Percentiles rank a stretch among this genome's conserved stretches.
Conservation (phyloP, 331 rosid genomes). For the Quercus lobata region DNA sequence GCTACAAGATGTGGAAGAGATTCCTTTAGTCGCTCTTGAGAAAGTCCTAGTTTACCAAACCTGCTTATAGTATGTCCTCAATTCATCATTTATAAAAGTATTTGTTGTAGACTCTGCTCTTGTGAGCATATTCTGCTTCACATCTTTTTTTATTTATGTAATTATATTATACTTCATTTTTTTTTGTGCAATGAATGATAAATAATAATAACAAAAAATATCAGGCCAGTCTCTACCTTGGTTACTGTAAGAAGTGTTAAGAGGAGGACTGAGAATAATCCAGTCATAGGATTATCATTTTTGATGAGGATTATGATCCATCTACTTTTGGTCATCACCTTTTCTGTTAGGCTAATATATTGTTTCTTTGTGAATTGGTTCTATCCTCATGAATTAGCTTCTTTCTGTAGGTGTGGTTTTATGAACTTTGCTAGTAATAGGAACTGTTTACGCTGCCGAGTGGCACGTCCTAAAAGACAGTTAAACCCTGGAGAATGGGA, state of each 20-base stretch:
- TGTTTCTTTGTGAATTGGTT: not conserved
- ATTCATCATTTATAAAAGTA: not conserved
- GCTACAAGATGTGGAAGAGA: not conserved
- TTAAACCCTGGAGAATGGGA: constrained; percentile 68
- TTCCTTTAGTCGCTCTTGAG: not conserved
- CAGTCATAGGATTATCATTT: not conserved
- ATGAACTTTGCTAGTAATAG: constrained; percentile 71
- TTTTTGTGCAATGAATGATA: not conserved
- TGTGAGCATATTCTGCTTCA: not conserved
- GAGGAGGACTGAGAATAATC: not conserved
- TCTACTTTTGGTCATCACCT: not conserved
- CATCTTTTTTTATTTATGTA: not conserved
- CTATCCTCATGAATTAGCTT: constrained; percentile 9
- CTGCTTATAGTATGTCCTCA: not conserved
- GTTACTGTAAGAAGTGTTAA: not conserved
- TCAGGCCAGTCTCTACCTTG: not conserved
- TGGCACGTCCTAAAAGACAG: constrained; percentile 45
- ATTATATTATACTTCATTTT: not conserved
- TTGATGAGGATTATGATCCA: not conserved
- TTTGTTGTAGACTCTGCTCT: not conserved
- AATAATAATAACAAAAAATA: not conserved
- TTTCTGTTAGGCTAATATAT: not conserved
- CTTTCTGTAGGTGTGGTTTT: constrained; percentile 62
- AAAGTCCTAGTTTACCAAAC: not conserved
- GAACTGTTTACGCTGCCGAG: constrained; percentile 71